phyloP scores from a whole-genome alignment of 2,329 filamentous ascomycete genomes.

The Cladosporium sp. region DNA sequence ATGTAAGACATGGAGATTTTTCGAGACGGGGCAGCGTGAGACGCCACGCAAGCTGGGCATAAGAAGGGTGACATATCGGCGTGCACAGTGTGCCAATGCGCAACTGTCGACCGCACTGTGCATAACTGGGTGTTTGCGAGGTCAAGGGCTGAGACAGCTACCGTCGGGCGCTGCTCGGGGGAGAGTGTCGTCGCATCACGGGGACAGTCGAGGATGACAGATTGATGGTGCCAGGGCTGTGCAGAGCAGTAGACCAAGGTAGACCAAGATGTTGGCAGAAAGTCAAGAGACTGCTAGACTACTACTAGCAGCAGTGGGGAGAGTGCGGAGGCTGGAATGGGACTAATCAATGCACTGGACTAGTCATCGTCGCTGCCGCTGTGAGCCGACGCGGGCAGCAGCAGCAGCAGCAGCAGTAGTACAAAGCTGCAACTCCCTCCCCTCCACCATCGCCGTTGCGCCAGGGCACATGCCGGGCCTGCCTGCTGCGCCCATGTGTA shows the following conservation, averaged over 20 bases:
- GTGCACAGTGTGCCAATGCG: neutral
- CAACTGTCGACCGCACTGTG: neutral
- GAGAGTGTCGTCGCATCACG: neutral
- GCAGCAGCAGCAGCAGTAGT: neutral
- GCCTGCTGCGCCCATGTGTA: slow-evolving; percentile 11
- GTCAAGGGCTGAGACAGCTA: neutral
- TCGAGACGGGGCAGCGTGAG: neutral
- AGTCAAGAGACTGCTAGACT: neutral
- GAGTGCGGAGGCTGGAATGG: neutral
- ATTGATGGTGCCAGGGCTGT: neutral
- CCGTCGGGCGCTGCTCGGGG: neutral
- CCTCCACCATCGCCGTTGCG: neutral
- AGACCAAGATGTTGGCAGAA: neutral
- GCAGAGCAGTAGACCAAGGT: neutral
- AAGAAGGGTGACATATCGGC: neutral
- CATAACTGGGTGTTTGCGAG: neutral
- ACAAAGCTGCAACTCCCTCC: neutral
- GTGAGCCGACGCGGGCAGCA: neutral
- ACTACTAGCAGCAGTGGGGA: neutral
- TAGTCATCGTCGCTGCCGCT: slow-evolving; percentile 4
- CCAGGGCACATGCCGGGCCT: neutral
- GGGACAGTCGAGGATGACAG: neutral
- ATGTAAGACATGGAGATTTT: neutral
- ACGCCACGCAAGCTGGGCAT: slow-evolving; percentile 1
- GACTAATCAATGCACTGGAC: neutral